Conservation (phyloP, 1,284 basidiomycete genomes). For the Coniophora puteana region DNA sequence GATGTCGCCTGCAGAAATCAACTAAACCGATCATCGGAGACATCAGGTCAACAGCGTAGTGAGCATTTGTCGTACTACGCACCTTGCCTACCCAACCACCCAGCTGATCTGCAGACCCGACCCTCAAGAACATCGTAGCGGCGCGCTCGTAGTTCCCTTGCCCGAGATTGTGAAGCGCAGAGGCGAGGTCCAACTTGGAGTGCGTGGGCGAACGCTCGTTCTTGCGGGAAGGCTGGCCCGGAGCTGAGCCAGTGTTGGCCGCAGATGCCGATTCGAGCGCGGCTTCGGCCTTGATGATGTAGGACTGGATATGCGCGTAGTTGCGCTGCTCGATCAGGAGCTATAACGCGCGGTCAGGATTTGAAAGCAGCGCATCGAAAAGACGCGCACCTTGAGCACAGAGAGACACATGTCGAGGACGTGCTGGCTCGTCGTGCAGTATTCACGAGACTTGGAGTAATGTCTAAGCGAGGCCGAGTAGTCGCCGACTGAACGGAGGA, state of each 20-base stretch:
- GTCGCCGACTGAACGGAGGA: slow-evolving; percentile 70
- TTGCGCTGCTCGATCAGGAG: slow-evolving; percentile 80
- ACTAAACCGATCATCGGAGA: slow-evolving; percentile 35
- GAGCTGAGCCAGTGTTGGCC: slow-evolving; percentile 18
- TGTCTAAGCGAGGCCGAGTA: slow-evolving; percentile 67
- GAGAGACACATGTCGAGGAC: slow-evolving; percentile 84
- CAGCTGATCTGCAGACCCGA: slow-evolving; percentile 60
- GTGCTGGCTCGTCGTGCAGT: slow-evolving; percentile 80
- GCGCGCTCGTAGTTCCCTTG: slow-evolving; percentile 74
- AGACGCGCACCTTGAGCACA: slow-evolving; percentile 61
- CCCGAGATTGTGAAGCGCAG: slow-evolving; percentile 69
- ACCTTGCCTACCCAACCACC: slow-evolving; percentile 74
- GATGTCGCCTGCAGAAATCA: slow-evolving; percentile 75
- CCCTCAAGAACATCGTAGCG: slow-evolving; percentile 62
- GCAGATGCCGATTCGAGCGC: slow-evolving; percentile 65
- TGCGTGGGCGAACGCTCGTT: slow-evolving; percentile 58
- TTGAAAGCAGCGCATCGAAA: slow-evolving; percentile 1
- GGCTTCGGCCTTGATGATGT: slow-evolving; percentile 88
- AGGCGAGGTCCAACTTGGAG: slow-evolving; percentile 77
- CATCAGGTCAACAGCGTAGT: neutral
- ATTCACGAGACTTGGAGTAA: slow-evolving; percentile 83
- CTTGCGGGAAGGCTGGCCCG: slow-evolving; percentile 37
- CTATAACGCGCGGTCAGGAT: slow-evolving; percentile 31
- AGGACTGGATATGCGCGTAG: slow-evolving; percentile 79
- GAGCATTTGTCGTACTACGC: slow-evolving; percentile 8